Evolutionary conservation across 257 asterid genomes (phyloP).

Genomic region (Cruciata laevipes): DNA sequence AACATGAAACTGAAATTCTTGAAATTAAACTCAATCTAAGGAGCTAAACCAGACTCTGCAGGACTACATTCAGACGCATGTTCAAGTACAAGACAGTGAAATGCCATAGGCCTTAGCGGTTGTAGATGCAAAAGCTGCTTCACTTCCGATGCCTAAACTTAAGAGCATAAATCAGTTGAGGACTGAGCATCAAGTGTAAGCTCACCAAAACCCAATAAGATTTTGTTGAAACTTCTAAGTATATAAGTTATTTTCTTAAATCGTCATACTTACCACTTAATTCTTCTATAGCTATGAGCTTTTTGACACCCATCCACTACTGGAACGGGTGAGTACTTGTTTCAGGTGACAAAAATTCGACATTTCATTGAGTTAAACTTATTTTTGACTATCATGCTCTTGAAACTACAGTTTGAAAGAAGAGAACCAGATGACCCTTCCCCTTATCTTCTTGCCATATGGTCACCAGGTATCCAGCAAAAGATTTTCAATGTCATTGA

Average conservation of each 20-base stretch:
- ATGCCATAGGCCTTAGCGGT: slow-evolving; percentile 80
- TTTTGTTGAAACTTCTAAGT: neutral
- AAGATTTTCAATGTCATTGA: no score
- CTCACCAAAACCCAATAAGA: slow-evolving; percentile 10
- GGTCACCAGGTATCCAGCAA: slow-evolving; percentile 97
- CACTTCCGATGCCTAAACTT: slow-evolving; percentile 82
- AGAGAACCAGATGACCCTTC: slow-evolving; percentile 92
- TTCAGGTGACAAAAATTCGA: neutral
- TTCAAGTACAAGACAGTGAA: slow-evolving; percentile 53
- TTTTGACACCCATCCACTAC: slow-evolving; percentile 84
- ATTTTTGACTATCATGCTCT: slow-evolving; percentile 18
- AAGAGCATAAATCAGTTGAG: slow-evolving; percentile 76
- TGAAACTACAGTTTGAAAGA: slow-evolving; percentile 57
- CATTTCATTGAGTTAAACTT: no score
- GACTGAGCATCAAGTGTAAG: slow-evolving; percentile 98
- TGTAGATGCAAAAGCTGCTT: slow-evolving; percentile 76
- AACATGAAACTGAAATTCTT: slow-evolving; percentile 77
- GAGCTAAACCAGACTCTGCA: slow-evolving; percentile 74
- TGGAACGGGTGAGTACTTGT: slow-evolving; percentile 59
- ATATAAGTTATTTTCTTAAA: neutral
- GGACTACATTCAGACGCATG: slow-evolving; percentile 47
- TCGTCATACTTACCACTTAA: slow-evolving; percentile 8
- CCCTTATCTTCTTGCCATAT: slow-evolving; percentile 88
- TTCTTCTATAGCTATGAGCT: slow-evolving; percentile 72
- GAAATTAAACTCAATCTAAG: slow-evolving; percentile 71